Conservation (phyloP, 768 basidiomycete species). For the Pleurotus tuber-regium region DNA sequence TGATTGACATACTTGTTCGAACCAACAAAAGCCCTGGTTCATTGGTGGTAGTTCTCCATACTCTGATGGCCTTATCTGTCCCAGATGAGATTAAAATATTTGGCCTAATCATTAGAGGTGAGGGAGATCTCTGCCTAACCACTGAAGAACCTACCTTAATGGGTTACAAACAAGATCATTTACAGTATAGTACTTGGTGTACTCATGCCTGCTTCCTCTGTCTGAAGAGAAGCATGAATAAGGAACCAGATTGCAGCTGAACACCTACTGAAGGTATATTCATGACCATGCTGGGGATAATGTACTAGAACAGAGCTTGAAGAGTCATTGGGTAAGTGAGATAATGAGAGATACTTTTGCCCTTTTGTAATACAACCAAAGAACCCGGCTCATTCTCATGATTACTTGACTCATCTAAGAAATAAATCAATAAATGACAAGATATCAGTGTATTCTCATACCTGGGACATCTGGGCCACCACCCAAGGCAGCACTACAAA, state of each 20-base stretch:
- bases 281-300: constrained; percentile 17
- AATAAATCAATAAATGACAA: constrained; percentile 8
- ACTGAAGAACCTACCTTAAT: no score
- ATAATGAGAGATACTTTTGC: constrained; percentile 20
- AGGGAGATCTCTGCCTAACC: no score
- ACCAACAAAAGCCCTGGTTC: not conserved
- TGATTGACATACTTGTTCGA: not conserved
- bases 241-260: no score
- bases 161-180: no score
- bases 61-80: not conserved
- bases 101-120: no score
- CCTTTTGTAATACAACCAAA: constrained; percentile 38
- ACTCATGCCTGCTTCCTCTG: no score
- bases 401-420: constrained; percentile 26
- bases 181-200: no score
- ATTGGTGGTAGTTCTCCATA: no score
- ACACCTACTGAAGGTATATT: constrained; percentile 9
- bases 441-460: not conserved
- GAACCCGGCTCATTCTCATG: constrained; percentile 49
- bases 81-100: not conserved
- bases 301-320: not conserved
- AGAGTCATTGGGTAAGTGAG: not conserved
- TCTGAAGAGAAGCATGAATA: no score
- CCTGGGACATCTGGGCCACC: constrained; percentile 34
- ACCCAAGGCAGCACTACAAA: constrained; percentile 44